phyloP scores from a whole-genome alignment of 2,329 filamentous ascomycete genomes.

The Colletotrichum caudatum region DNA sequence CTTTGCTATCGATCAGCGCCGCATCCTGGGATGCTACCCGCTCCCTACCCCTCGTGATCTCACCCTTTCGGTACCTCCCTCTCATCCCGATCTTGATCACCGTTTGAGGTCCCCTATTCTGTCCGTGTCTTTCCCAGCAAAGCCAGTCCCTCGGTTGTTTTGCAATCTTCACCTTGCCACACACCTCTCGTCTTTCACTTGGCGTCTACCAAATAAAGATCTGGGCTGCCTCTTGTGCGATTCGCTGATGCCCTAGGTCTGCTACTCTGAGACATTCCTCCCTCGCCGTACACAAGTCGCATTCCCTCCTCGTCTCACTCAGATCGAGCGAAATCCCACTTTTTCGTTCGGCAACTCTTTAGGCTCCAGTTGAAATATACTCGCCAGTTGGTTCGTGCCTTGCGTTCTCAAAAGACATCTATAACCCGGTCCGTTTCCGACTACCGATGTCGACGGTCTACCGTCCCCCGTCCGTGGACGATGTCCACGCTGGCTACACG shows the following conservation, averaged over 20 bases:
- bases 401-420: neutral
- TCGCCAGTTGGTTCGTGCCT: neutral
- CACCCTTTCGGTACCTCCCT: constrained; percentile 1
- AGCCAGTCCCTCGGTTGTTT: neutral
- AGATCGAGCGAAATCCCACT: neutral
- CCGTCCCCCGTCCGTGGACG: constrained; percentile 28
- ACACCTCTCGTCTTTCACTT: neutral
- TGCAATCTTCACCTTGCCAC: neutral
- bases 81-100: constrained; percentile 21
- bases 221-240: constrained; percentile 12
- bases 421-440: neutral
- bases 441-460: constrained; percentile 30
- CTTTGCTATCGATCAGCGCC: neutral
- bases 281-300: constrained; percentile 9
- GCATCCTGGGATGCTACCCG: neutral
- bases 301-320: constrained; percentile 1
- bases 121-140: neutral
- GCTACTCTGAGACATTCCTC: constrained; percentile 31
- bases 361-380: constrained; percentile 4
- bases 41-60: neutral
- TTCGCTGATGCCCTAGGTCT: constrained; percentile 13
- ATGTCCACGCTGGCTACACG: neutral
- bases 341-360: neutral
- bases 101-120: constrained; percentile 4
- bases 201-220: constrained; percentile 6